These are phyloP conservation scores for Rhododendron williamsianum DNA, from an alignment of 148 eudicot species.

Conservation along the genomic window DNA sequence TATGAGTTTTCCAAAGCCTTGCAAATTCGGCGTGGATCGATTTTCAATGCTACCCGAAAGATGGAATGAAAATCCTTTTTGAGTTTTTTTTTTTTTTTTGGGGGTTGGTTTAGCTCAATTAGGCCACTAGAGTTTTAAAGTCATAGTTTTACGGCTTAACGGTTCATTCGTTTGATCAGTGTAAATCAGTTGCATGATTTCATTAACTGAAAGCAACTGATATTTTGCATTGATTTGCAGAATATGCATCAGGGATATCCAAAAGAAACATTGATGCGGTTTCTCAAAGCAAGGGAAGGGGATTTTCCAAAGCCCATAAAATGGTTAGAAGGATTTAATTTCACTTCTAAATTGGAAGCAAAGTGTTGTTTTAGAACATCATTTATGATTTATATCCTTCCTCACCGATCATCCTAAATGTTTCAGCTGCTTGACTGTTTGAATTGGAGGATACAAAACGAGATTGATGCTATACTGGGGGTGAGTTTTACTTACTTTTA, in stretches of 20 bases:
- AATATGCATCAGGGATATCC: constrained; percentile 72
- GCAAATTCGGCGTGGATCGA: neutral
- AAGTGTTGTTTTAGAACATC: neutral
- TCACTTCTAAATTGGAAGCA: neutral
- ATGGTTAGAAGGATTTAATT: constrained; percentile 47
- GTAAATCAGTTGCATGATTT: neutral
- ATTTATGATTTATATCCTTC: neutral
- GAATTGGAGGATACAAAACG: constrained; percentile 89
- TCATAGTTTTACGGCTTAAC: neutral
- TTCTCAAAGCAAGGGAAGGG: constrained; percentile 90
- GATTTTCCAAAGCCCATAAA: constrained; percentile 67
- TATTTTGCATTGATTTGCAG: constrained; percentile 34
- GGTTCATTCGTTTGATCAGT: neutral
- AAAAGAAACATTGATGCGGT: constrained; percentile 51
- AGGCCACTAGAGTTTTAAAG: neutral
- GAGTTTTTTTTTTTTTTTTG: neutral
- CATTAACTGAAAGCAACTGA: neutral
- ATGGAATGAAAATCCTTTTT: neutral
- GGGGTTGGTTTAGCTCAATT: neutral
- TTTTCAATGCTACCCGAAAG: neutral
- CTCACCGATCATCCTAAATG: constrained; percentile 16
- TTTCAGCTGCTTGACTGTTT: constrained; percentile 77
- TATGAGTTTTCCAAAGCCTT: neutral
- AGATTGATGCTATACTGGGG: constrained; percentile 70
- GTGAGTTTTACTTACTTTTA: constrained; percentile 37